phyloP scores from a whole-genome alignment of 805 yeast genomes.

The Lipomyces chichibuensis region DNA sequence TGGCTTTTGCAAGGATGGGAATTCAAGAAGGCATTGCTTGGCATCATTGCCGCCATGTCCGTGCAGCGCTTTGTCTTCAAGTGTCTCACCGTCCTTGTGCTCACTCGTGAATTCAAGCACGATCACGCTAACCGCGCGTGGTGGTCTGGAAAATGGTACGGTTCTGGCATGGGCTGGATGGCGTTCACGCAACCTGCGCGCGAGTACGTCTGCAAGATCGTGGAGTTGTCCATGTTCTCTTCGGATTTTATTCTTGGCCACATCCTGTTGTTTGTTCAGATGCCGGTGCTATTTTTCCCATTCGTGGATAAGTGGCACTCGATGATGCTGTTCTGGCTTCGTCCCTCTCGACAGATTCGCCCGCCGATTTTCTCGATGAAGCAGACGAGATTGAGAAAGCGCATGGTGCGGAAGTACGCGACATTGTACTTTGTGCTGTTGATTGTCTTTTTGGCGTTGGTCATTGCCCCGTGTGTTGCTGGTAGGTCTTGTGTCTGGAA shows the following conservation, averaged over 20 bases:
- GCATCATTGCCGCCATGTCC: conserved; percentile 80
- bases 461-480: conserved; percentile 92
- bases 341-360: conserved; percentile 94
- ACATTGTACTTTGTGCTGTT: conserved; percentile 74
- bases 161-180: conserved; percentile 87
- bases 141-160: conserved; percentile 99
- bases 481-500: conserved; percentile 46
- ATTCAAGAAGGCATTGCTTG: conserved; percentile 84
- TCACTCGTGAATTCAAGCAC: conserved; percentile 95
- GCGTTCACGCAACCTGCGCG: conserved; percentile 95
- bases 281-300: conserved; percentile 85
- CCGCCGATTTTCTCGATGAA: conserved; percentile 97
- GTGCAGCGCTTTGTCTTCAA: conserved; percentile 87
- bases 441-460: conserved; percentile 68
- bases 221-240: conserved; percentile 93
- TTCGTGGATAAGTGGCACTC: conserved; percentile 96
- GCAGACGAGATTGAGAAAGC: conserved; percentile 93
- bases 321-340: conserved; percentile 97
- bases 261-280: conserved; percentile 79
- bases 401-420: conserved; percentile 95
- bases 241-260: conserved; percentile 97
- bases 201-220: conserved; percentile 90
- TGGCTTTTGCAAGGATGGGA: conserved; percentile 96
- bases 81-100: conserved; percentile 70
- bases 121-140: conserved; percentile 96